Evolutionary conservation across 2,329 filamentous ascomycete species (phyloP), one percentile per base, ranked within the genome.

Genomic region (Fusarium circinatum): DNA sequence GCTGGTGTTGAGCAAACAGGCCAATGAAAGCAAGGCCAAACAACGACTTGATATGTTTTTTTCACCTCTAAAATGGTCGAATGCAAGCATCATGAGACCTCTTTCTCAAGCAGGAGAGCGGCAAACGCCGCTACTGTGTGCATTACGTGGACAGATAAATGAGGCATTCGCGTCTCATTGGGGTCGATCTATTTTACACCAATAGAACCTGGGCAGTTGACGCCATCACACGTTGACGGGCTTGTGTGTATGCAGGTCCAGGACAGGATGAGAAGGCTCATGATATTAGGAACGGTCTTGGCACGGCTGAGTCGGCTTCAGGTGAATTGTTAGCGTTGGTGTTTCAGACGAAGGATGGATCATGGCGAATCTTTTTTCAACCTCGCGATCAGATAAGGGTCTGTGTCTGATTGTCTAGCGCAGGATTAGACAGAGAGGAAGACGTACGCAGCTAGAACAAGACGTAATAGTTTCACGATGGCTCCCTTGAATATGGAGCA

Each of bases 391-490:
- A 70, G 65, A 70, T 65, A 59, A 63, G 42, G 44, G 34, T 41
- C 42, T 34, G 34, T 42, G 44, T 39, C 34, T 30, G 49, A 30
- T 22, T 55, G 34, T 39, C 51, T 55, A 34, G 39, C 39, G 60
- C 64, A 65, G 26, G 44, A 58, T 47, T n/a, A 24, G n/a, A 38
- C 20, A 57, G 39, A 64, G 39, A 52, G 30, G 47, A 45, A 49
- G 66, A 70, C 67, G 65, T 70, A 70, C 32, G 41, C 47, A 70
- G 45, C 39, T 41, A 41, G 30, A 42, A 47, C 30, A 24, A 70
- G 67, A 70, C 67, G 67, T 70, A 70, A 70, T 70, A 70, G 66
- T 70, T 65, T 70, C 66, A 70, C 52, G 52, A 65, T 10, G 41
- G 41, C 51, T 64, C 67, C 36, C 41, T 65, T 34, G n/a, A 22